Percentiles rank a stretch among this genome's conserved stretches.
phyloP scores from a whole-genome alignment of 805 yeast genomes.

The Lipomyces chichibuensis region DNA sequence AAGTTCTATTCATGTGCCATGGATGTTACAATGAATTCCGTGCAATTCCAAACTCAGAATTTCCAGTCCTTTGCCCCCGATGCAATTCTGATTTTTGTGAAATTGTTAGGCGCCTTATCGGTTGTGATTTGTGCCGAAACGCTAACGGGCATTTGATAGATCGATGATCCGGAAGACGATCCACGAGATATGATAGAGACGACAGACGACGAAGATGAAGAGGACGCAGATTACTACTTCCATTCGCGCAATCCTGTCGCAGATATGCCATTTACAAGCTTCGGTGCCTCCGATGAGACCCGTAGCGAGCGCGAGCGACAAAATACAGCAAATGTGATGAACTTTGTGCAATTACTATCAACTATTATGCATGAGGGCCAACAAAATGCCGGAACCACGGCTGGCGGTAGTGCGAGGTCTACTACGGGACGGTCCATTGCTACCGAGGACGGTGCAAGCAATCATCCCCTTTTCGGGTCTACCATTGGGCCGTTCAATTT shows the following conservation, averaged over 20 bases:
- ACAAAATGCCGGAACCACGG: not conserved
- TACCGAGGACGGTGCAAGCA: not conserved
- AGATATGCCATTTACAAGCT: conserved; percentile 3
- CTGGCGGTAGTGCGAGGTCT: not conserved
- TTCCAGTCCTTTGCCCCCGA: conserved; percentile 30
- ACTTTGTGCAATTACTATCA: conserved; percentile 19
- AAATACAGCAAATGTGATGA: conserved; percentile 20
- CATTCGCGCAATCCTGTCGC: not conserved
- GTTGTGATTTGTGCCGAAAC: not conserved
- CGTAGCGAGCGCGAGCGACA: conserved; percentile 11
- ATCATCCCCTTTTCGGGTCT: not conserved
- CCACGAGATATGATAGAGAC: conserved; percentile 15
- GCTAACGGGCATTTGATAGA: not conserved
- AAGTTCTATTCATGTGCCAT: conserved; percentile 25
- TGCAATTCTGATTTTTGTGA: conserved; percentile 35
- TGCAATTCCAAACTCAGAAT: conserved; percentile 14
- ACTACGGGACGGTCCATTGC: not conserved
- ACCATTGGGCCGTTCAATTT: not conserved
- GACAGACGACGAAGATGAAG: conserved; percentile 50
- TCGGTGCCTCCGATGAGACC: not conserved
- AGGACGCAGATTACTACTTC: conserved; percentile 42
- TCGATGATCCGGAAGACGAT: conserved; percentile 12
- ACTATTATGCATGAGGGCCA: conserved; percentile 13
- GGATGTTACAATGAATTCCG: conserved; percentile 29
- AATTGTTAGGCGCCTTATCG: conserved; percentile 18